Evolutionary conservation across 441 rosid genomes (phyloP).

Genomic region (Aquilaria agallochum): DNA sequence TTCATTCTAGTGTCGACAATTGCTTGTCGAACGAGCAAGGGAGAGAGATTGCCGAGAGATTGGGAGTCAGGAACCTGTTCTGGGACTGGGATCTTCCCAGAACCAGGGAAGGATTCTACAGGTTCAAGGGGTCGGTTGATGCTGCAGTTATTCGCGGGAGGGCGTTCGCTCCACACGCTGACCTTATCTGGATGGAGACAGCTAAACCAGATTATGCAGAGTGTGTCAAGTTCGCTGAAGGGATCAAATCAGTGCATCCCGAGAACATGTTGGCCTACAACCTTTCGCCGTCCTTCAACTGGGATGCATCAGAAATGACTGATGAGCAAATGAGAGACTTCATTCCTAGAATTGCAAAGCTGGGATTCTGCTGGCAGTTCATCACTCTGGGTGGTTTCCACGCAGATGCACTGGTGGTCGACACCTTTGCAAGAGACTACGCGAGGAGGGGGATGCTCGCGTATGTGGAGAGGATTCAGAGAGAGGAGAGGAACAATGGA

Average conservation of each 20-base stretch:
- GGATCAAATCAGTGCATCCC: constrained; percentile 61
- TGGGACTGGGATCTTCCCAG: constrained; percentile 98
- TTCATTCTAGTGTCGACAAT: constrained; percentile 56
- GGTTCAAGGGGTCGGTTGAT: constrained; percentile 77
- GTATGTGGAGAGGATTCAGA: constrained; percentile 91
- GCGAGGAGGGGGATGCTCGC: constrained; percentile 88
- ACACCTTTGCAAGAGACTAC: constrained; percentile 78
- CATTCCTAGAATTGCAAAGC: constrained; percentile 71
- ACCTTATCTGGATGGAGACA: constrained; percentile 92
- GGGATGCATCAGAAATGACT: constrained; percentile 93
- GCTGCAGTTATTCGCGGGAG: constrained; percentile 83
- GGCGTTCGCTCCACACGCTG: constrained; percentile 81
- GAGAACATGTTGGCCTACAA: constrained; percentile 88
- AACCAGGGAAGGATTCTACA: constrained; percentile 90
- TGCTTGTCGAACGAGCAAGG: constrained; percentile 71
- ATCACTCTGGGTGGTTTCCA: constrained; percentile 94
- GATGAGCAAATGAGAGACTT: constrained; percentile 81
- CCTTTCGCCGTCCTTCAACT: constrained; percentile 88
- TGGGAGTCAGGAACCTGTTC: constrained; percentile 71
- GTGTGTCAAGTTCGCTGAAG: constrained; percentile 69
- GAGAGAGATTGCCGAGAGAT: constrained; percentile 54
- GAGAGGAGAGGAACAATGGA: constrained; percentile 89
- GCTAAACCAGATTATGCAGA: constrained; percentile 74
- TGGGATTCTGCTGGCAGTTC: constrained; percentile 95
- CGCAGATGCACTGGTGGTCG: constrained; percentile 79